phyloP scores from a whole-genome alignment of 768 basidiomycete species.

The Tylopilus sp. region DNA sequence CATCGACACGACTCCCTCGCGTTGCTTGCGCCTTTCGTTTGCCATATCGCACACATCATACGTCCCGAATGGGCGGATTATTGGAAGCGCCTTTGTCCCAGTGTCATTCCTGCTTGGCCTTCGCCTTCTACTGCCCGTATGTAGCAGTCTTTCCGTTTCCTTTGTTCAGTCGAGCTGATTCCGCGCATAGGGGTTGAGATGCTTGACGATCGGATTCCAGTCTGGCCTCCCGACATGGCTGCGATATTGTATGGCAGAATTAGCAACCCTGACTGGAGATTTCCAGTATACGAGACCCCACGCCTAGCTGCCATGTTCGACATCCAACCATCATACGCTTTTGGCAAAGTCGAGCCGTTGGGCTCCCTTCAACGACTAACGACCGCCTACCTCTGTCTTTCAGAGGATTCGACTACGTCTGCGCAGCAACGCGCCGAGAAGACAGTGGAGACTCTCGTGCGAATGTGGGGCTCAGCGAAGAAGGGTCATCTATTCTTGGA shows the following conservation, averaged over 20 bases:
- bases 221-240: constrained; percentile 76
- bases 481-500: constrained; percentile 49
- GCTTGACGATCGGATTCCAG: constrained; percentile 68
- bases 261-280: constrained; percentile 67
- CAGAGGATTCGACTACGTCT: constrained; percentile 48
- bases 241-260: constrained; percentile 56
- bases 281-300: constrained; percentile 43
- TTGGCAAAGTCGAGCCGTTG: constrained; percentile 61
- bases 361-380: constrained; percentile 51
- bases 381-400: constrained; percentile 53
- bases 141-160: neutral
- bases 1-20: constrained; percentile 54
- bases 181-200: constrained; percentile 36
- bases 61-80: constrained; percentile 90
- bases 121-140: constrained; percentile 36
- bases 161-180: constrained; percentile 12
- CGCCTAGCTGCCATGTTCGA: constrained; percentile 49
- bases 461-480: constrained; percentile 33
- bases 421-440: constrained; percentile 65
- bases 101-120: constrained; percentile 58
- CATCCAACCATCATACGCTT: constrained; percentile 52
- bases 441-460: constrained; percentile 55
- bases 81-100: constrained; percentile 81
- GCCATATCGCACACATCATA: constrained; percentile 56
- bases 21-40: constrained; percentile 59